phyloP scores from a whole-genome alignment of 306 rosid species.

The Begonia masoniana region DNA sequence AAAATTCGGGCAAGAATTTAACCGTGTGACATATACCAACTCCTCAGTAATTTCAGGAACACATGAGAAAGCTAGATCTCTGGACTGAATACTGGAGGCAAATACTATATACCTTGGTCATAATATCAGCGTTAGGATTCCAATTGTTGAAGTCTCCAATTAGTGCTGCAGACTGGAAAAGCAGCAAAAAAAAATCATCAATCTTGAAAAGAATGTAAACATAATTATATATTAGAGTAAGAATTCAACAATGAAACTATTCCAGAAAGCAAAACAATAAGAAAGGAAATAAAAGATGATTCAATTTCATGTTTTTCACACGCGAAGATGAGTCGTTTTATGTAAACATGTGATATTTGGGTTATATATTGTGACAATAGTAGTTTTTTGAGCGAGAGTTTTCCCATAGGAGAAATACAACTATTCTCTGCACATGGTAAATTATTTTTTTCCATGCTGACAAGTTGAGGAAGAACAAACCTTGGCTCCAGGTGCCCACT shows the following conservation, averaged over 20 bases:
- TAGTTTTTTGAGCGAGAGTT: no score
- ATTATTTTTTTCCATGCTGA: background rate
- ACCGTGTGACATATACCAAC: no score
- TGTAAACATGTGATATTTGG: no score
- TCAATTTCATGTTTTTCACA: no score
- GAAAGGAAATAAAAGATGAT: no score
- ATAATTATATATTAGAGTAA: background rate
- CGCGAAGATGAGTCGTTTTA: no score
- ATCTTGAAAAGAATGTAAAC: no score
- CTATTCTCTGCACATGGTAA: background rate
- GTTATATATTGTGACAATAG: no score
- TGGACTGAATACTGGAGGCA: background rate
- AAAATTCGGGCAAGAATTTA: no score
- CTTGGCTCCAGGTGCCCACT: slow-evolving; percentile 99
- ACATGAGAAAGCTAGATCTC: background rate
- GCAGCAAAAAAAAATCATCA: background rate
- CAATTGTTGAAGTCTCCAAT: slow-evolving; percentile 95
- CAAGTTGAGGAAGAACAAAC: slow-evolving; percentile 24
- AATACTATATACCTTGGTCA: slow-evolving; percentile 60
- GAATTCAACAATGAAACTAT: background rate
- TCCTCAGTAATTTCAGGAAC: background rate
- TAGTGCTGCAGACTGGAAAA: slow-evolving; percentile 73
- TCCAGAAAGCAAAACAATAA: no score
- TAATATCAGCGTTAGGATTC: slow-evolving; percentile 80
- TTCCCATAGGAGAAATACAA: no score